Base-by-base conservation (phyloP, 2,329 filamentous ascomycete genomes). In the Trichoderma lentiforme region DNA sequence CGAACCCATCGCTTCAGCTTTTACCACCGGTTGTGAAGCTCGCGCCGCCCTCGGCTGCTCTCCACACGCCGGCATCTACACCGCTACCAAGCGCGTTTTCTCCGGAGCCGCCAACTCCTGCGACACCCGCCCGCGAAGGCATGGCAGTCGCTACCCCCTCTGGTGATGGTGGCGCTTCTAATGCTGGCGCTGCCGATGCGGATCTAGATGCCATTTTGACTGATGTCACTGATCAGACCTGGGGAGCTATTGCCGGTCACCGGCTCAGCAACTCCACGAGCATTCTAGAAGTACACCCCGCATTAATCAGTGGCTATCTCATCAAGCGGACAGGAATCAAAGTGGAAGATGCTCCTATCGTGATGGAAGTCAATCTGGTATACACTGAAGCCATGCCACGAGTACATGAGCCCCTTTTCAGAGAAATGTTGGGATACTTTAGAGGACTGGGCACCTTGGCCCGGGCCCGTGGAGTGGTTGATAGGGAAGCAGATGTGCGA, bases 161-260 rank as follows among this genome's bases (percentile, higher is more conserved):
- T 14, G 80, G 82, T 3, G 82, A 84, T 43, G 80, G 80, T 60
- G 78, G 81, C 2, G 78, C 80, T 15, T 86, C 89, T 28, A 73
- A 30, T 36, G 30, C 65, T 9, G 80, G 80, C 62, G 78, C 82
- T 3, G 78, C 80, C 18, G 86, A 89, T 26, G 73, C 79, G 8
- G 81, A 83, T 5, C 73, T 78, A 6, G 92, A 95, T 71, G 88
- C 91, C 1, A 88, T 91, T 24, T 86, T 97, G 12, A 83, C 93
- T 21, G 93, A 96, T 77, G 81, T 88, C 2, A 90, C 90, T 1
- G 93, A 96, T 76, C 91, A 93, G 74, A 92, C 89, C 0, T 95
- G 92, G 91, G 92, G 91, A 24, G 87, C 92, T 6, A 84, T 96
- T 18, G 86, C 93, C 56, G 86, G 88, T 1, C 91, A 93, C 78